Percentiles rank a stretch among this genome's conserved stretches.
Conservation (phyloP, 1,284 basidiomycete genomes). For the Somion occarium region DNA sequence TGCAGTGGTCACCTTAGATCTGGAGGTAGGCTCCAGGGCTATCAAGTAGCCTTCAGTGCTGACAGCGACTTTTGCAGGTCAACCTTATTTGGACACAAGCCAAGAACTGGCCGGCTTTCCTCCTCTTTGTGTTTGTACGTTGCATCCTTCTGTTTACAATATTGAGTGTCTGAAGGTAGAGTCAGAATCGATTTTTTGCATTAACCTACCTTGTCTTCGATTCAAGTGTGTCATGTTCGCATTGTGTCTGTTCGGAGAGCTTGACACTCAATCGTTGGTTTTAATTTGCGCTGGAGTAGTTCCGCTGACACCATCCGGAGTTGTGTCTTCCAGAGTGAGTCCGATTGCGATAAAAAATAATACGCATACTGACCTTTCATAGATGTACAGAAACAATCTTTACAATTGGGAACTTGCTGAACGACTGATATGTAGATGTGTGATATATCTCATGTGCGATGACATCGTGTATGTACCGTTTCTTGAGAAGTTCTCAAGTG, state of each 20-base stretch:
- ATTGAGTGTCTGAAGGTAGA: neutral
- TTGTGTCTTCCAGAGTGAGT: constrained; percentile 10
- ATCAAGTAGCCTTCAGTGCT: neutral
- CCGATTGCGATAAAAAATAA: neutral
- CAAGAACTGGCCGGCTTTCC: constrained; percentile 16
- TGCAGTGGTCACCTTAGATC: constrained; percentile 5
- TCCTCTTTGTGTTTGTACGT: constrained; percentile 22
- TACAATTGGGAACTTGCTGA: too few species aligned
- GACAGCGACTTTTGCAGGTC: constrained; percentile 8
- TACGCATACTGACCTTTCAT: neutral
- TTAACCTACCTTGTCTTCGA: constrained; percentile 13
- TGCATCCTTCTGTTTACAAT: too few species aligned
- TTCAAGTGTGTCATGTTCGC: constrained; percentile 6
- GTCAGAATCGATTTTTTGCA: constrained; percentile 18
- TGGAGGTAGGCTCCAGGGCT: neutral
- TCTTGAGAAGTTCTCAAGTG: neutral
- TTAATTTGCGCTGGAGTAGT: constrained; percentile 5
- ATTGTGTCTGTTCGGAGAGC: neutral
- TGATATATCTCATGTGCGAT: constrained; percentile 17
- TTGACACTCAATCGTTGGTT: neutral
- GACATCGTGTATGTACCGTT: constrained; percentile 17
- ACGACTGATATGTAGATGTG: constrained; percentile 10
- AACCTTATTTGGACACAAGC: constrained; percentile 17
- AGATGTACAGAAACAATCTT: neutral
- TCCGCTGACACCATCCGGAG: constrained; percentile 8